Percentiles rank a stretch among this genome's conserved stretches.
These are phyloP conservation scores for Hibiscus tridactylites DNA, from an alignment of 345 rosid species.

Conservation along the genomic window DNA sequence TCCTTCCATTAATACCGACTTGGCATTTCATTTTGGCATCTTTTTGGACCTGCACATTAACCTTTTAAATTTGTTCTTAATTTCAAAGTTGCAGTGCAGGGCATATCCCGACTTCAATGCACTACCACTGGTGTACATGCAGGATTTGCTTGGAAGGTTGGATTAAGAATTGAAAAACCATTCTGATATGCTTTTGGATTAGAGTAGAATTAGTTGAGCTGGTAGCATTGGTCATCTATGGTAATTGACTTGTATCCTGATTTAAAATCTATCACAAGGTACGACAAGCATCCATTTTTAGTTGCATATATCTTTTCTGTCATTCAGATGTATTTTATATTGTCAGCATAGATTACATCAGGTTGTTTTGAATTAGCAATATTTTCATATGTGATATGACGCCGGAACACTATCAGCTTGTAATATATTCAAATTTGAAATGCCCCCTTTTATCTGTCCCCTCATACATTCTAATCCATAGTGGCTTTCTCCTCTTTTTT, in stretches of 20 bases:
- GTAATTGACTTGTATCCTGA: neutral
- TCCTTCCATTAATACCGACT: neutral
- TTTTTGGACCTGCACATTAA: no score
- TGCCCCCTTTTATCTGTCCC: neutral
- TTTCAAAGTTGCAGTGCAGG: no score
- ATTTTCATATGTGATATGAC: neutral
- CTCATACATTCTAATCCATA: neutral
- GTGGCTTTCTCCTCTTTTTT: neutral
- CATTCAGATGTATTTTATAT: neutral
- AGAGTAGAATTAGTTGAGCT: neutral
- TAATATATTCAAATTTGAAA: slow-evolving; percentile 3
- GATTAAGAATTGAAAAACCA: neutral
- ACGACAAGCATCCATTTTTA: neutral
- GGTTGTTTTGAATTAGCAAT: neutral
- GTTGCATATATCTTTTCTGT: neutral
- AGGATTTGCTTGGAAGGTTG: neutral
- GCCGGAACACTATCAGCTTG: neutral
- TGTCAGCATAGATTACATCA: neutral
- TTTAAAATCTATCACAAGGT: neutral
- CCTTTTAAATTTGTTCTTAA: no score
- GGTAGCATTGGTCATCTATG: neutral
- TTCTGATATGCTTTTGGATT: neutral
- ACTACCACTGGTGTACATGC: no score
- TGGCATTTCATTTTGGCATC: no score
- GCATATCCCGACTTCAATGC: no score